Base-by-base conservation (phyloP, 2,329 filamentous ascomycete species). In the Plectosphaerella plurivora region DNA sequence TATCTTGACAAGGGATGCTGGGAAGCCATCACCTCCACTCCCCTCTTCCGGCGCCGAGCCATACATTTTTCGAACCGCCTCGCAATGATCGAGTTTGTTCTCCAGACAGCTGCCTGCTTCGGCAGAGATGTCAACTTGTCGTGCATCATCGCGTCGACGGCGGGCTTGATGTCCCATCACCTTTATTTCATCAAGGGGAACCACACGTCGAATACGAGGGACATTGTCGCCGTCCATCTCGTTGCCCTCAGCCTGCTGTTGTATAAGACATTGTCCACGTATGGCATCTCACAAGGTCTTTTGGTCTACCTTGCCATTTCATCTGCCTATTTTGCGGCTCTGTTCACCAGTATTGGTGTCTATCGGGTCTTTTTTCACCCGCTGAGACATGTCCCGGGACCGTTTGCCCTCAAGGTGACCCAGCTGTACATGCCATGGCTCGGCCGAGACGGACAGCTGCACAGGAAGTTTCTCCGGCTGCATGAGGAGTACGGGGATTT, bases 281-380 rank as follows among this genome's bases (percentile, higher is more conserved):
- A 22, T 12, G 54, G 54, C 0, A 33, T 54, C 6, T 39, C 22
- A n/a, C 3, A 42, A 4, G 52, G 54, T 4, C 35, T 49, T 1
- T 5, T 46, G 1, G 10, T n/a, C 5, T 48, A 45, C 25, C n/a
- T 20, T 0, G 44, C 47, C n/a, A 46, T 55, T n/a, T 52, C 52
- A 2, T 48, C 42, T 9, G 49, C 52, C 1, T 56, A 55, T 24
- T 51, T 56, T 18, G 18, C 35, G 2, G 44, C 58, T 24, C 25
- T 60, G 1, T 59, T 79, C 51, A 18, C 37, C 11, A 61, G 59
- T 28, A 58, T 61, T 7, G 20, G 47, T 5, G 20, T 58, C n/a
- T 61, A 60, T 35, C 62, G 63, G 6, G 1, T 60, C 16, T 45
- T 55, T 22, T 55, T 61, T 37, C 57, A 59, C 24, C 55, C 53